These are phyloP conservation scores for Magnusiomyces fungicola DNA, from an alignment of 1,139 yeast genomes.

Conservation along the genomic window DNA sequence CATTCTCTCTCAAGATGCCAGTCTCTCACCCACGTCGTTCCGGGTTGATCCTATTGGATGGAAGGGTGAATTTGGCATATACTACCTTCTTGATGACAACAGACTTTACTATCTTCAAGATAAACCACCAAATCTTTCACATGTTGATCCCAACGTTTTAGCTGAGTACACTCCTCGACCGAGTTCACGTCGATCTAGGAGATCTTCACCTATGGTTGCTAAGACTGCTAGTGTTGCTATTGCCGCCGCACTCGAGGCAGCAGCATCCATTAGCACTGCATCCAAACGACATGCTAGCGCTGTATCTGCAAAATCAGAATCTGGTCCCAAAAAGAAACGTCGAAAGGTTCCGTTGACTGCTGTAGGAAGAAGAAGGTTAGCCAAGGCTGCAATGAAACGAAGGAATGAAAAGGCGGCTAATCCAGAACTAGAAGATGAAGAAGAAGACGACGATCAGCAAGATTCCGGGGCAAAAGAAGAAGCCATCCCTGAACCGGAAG, in stretches of 20 bases:
- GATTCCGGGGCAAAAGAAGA: slow-evolving; percentile 12
- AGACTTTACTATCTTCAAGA: slow-evolving; percentile 28
- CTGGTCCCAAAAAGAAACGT: too few relatives aligned
- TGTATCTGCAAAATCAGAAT: too few relatives aligned
- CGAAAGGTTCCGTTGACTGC: slow-evolving; percentile 6
- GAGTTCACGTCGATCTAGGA: too few relatives aligned
- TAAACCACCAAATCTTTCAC: slow-evolving; percentile 21
- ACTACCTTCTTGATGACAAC: slow-evolving; percentile 33
- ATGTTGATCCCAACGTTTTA: slow-evolving; percentile 11
- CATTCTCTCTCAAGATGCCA: slow-evolving; percentile 13
- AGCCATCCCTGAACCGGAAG: slow-evolving; percentile 11
- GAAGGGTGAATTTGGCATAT: slow-evolving; percentile 27
- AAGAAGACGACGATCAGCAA: slow-evolving; percentile 12
- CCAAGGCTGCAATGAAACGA: slow-evolving; percentile 13
- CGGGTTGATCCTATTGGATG: slow-evolving; percentile 32
- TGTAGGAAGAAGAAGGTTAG: slow-evolving; percentile 7
- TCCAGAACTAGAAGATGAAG: slow-evolving; percentile 8
- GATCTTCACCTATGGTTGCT: too few relatives aligned
- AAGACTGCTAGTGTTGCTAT: not conserved
- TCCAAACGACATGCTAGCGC: too few relatives aligned
- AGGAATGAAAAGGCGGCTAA: slow-evolving; percentile 5
- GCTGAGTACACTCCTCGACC: not conserved
- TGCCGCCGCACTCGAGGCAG: not conserved
- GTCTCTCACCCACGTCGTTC: slow-evolving; percentile 6
- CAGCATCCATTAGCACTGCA: too few relatives aligned